A percentile compares a stretch with the other conserved stretches of the same genome.
Evolutionary conservation across 495 filamentous ascomycete genomes (phyloP).

Genomic region (Hypoxylon cercidicola): DNA sequence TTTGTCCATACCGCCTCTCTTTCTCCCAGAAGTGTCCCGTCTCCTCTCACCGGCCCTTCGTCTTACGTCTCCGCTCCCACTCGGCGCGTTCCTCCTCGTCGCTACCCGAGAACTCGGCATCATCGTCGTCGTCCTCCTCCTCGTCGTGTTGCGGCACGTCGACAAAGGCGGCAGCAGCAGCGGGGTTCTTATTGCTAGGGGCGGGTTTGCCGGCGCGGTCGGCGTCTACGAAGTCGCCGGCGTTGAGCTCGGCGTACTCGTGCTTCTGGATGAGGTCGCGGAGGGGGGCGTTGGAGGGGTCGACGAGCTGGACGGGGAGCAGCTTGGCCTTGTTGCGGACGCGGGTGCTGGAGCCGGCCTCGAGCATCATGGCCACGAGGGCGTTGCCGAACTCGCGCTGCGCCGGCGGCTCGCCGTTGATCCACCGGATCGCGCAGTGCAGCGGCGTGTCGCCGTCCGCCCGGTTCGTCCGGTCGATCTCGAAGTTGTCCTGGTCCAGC

Average conservation of each 20-base stretch:
- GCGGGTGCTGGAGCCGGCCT: slow-evolving; percentile 72
- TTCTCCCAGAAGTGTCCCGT: slow-evolving; percentile 6
- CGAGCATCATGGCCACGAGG: slow-evolving; percentile 89
- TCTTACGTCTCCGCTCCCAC: slow-evolving; percentile 58
- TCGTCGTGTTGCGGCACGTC: slow-evolving; percentile 26
- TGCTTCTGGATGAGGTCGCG: slow-evolving; percentile 75
- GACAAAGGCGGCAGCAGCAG: neutral
- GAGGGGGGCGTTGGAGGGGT: slow-evolving; percentile 76
- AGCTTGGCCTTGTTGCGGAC: slow-evolving; percentile 74
- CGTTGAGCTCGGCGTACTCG: slow-evolving; percentile 72
- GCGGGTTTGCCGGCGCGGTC: slow-evolving; percentile 47
- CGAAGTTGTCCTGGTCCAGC: slow-evolving; percentile 92
- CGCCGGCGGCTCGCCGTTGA: slow-evolving; percentile 69
- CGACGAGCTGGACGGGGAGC: slow-evolving; percentile 74
- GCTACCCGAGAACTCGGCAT: slow-evolving; percentile 63
- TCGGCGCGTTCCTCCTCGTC: slow-evolving; percentile 64
- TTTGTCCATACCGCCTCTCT: slow-evolving; percentile 1
- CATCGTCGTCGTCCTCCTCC: slow-evolving; percentile 53
- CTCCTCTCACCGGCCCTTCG: slow-evolving; percentile 46
- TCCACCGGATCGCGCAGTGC: slow-evolving; percentile 86
- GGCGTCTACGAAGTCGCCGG: slow-evolving; percentile 58
- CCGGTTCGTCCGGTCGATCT: slow-evolving; percentile 88
- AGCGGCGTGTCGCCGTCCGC: slow-evolving; percentile 89
- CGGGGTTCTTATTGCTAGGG: slow-evolving; percentile 8
- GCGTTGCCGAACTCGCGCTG: slow-evolving; percentile 71